Evolutionary conservation across 805 yeast species (phyloP).

Genomic region (Teunomyces funiuensis): DNA sequence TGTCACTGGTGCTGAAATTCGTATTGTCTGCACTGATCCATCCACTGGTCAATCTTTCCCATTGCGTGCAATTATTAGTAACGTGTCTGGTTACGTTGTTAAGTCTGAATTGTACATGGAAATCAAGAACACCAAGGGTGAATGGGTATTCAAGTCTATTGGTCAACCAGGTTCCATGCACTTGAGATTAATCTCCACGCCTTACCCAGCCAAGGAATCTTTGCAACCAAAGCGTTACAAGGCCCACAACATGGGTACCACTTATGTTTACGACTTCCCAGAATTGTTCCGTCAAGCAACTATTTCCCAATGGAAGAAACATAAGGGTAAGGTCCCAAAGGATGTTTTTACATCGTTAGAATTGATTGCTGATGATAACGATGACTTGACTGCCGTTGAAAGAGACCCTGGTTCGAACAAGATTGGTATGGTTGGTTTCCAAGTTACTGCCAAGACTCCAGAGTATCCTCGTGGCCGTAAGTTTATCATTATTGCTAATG

Average conservation of each 20-base stretch:
- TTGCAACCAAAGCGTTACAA: slow-evolving; percentile 97
- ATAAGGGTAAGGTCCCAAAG: slow-evolving; percentile 61
- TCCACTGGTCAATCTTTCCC: slow-evolving; percentile 89
- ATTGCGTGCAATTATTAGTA: slow-evolving; percentile 92
- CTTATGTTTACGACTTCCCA: slow-evolving; percentile 98
- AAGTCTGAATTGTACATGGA: slow-evolving; percentile 94
- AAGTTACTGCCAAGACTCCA: slow-evolving; percentile 86
- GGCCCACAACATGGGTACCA: slow-evolving; percentile 98
- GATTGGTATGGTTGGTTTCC: slow-evolving; percentile 98
- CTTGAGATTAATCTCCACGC: slow-evolving; percentile 90
- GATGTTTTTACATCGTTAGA: slow-evolving; percentile 79
- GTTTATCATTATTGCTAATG: slow-evolving; percentile 91
- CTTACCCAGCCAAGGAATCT: slow-evolving; percentile 97
- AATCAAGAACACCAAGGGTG: slow-evolving; percentile 87
- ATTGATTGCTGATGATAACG: slow-evolving; percentile 79
- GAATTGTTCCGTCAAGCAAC: slow-evolving; percentile 95
- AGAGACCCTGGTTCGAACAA: slow-evolving; percentile 96
- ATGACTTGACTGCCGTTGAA: slow-evolving; percentile 78
- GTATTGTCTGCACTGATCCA: slow-evolving; percentile 92
- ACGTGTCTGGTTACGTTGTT: slow-evolving; percentile 96
- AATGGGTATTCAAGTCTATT: slow-evolving; percentile 95
- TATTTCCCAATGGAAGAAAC: slow-evolving; percentile 77
- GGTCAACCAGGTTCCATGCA: slow-evolving; percentile 98
- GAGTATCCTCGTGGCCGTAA: slow-evolving; percentile 97
- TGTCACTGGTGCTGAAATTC: slow-evolving; percentile 95